These are phyloP conservation scores for Saxispiralis lemnorum DNA, from an alignment of 495 filamentous ascomycete genomes.

Conservation along the genomic window DNA sequence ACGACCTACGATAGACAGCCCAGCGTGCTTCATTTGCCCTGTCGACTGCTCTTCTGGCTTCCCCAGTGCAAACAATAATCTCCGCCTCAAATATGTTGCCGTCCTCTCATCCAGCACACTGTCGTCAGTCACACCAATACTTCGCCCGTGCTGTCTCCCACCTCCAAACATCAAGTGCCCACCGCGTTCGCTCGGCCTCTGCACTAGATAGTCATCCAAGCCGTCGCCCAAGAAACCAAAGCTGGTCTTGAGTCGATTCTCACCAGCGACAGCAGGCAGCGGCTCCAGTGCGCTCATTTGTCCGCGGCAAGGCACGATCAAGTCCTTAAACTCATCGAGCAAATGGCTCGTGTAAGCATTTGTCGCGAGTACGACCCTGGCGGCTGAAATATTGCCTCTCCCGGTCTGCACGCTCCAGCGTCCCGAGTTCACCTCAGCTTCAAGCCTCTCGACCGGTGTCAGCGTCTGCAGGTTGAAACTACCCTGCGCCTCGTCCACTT, in stretches of 20 bases:
- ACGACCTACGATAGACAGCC: too few relatives aligned
- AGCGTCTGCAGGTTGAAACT: slow-evolving; percentile 56
- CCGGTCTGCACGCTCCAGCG: slow-evolving; percentile 43
- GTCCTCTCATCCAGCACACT: slow-evolving; percentile 34
- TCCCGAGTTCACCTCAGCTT: slow-evolving; percentile 8
- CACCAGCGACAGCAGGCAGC: slow-evolving; percentile 20
- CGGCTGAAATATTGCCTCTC: slow-evolving; percentile 40
- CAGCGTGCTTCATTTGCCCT: too few relatives aligned
- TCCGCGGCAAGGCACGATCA: slow-evolving; percentile 60
- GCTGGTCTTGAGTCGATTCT: slow-evolving; percentile 28
- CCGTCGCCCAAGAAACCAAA: slow-evolving; percentile 42
- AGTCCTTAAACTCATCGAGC: slow-evolving; percentile 46
- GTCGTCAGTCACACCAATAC: slow-evolving; percentile 41
- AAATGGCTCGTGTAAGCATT: slow-evolving; percentile 64
- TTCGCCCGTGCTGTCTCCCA: slow-evolving; percentile 34
- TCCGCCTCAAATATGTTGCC: slow-evolving; percentile 31
- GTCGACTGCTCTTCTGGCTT: slow-evolving; percentile 14
- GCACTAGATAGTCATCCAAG: slow-evolving; percentile 58
- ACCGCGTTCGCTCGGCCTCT: slow-evolving; percentile 38
- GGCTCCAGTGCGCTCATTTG: slow-evolving; percentile 55
- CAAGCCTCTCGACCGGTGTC: slow-evolving; percentile 40
- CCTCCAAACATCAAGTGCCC: slow-evolving; percentile 51
- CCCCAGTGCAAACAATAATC: slow-evolving; percentile 27
- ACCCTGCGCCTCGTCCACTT: slow-evolving; percentile 9
- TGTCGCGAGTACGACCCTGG: slow-evolving; percentile 53